Evolutionary conservation across 2,329 filamentous ascomycete genomes (phyloP), one percentile per base, ranked within the genome.

Genomic region (Pseudocercospora eumusae): DNA sequence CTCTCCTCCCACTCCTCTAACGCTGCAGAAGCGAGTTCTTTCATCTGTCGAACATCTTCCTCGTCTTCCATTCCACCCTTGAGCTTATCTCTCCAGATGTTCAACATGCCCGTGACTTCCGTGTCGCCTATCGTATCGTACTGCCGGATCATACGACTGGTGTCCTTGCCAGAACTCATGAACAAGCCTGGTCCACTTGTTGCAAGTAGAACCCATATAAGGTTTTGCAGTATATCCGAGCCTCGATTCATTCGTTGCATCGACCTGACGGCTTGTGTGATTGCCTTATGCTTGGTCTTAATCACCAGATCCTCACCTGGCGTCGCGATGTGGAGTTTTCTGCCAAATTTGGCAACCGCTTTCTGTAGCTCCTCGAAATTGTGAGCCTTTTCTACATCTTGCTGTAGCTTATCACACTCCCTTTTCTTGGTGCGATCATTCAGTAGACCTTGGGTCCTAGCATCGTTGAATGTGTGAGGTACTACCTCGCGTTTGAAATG

Each of bases 161-260:
- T 75, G 55, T 76, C 74, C 56, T 72, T 75, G 8, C 74, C 74
- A 3, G 71, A 69, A 59, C 71, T 73, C 52, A 75, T 69, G 54
- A 71, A 76, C 21, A 75, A 44, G 0, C 68, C 72, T 0, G 70
- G 68, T 9, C 64, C 64, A 20, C 57, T 58, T 1, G 59, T 60
- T 4, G 72, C 70, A 9, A 75, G 65, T 45, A 74, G 54, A 8
- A 75, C 64, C 74, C 74, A 76, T 15, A 73, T 64, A 1, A 73
- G 62, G 55, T 75, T 73, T 59, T 75, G 74, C 20, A 76, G 62
- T 2, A 75, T 61, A 52, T 75, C 73, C 10, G 69, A 70, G 2
- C 66, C 68, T 20, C 71, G 63, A 21, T 64, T 69, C 62, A 71
- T 68, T 21, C 63, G 66, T 3, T 64, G 62, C 65, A 75, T 70